These are phyloP conservation scores for Beauveria caledonica DNA, from an alignment of 2,329 filamentous ascomycete species.

Conservation along the genomic window DNA sequence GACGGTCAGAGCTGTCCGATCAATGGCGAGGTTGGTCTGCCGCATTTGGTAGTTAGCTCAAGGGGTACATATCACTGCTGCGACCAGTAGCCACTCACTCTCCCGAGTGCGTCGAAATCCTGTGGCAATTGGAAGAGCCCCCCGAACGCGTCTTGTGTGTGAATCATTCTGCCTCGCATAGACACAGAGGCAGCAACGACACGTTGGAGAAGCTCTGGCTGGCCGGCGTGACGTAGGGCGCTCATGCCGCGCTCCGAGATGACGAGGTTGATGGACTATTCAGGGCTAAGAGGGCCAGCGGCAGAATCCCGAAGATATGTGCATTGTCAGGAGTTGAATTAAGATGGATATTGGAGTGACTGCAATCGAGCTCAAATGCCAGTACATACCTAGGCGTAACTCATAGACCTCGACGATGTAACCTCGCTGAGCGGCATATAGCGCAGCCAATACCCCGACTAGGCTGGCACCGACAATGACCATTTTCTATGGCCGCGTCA, in stretches of 20 bases:
- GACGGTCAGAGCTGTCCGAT: conserved; percentile 76
- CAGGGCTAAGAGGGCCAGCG: conserved; percentile 84
- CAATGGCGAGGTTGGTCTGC: conserved; percentile 76
- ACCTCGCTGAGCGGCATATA: conserved; percentile 84
- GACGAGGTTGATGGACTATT: conserved; percentile 93
- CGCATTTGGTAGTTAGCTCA: background rate
- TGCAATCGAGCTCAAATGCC: background rate
- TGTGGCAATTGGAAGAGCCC: conserved; percentile 73
- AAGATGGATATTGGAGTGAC: background rate
- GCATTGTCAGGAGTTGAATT: conserved; percentile 10
- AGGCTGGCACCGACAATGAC: conserved; percentile 43
- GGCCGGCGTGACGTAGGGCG: conserved; percentile 65
- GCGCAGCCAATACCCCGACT: conserved; percentile 80
- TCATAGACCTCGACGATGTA: conserved; percentile 92
- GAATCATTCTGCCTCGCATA: conserved; percentile 96
- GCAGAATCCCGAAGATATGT: conserved; percentile 77
- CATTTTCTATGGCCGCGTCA: conserved; percentile 51
- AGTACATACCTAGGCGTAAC: conserved; percentile 67
- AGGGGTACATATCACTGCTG: background rate
- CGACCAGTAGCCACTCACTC: conserved; percentile 43
- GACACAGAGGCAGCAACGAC: conserved; percentile 75
- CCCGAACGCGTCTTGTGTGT: conserved; percentile 57
- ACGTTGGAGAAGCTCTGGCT: conserved; percentile 59
- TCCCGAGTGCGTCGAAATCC: conserved; percentile 79
- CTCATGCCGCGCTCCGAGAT: conserved; percentile 90